Base-by-base conservation (phyloP, 2,329 filamentous ascomycete genomes). In the Xylariaceae sp. region DNA sequence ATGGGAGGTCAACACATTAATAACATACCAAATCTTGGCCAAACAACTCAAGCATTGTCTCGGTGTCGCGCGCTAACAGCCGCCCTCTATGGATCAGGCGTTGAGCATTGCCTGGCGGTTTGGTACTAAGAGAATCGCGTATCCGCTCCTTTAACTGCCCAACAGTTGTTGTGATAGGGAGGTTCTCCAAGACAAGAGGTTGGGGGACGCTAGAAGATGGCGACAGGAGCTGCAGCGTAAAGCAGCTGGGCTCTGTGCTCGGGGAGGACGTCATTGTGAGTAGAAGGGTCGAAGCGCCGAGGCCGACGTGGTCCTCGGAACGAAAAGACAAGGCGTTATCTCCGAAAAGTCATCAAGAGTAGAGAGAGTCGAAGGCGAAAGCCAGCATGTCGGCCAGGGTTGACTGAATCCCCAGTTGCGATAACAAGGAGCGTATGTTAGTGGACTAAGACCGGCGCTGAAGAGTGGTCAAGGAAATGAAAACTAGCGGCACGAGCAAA, bases 61-160 rank as follows among this genome's bases (percentile, higher is more conserved):
- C 80, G 10, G 70, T 69, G 36, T 84, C 80, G 47, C 76, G 76
- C 29, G 72, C 66, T 45, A 86, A 69, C 44, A 83, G 73, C 34
- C 81, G 77, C 1, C 83, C 83, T 40, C 79, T 74, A 62, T 85
- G 77, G 36, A 86, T 86, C 54, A 86, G 69, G 40, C 83, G 75
- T 65, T 85, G 80, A 32, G 77, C 74, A 32, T 81, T 75, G 55
- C 82, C 75, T 15, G 74, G 61, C 3, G 81, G 81, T 48, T 74
- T 77, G 42, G 76, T 66, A 21, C 74, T 69, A 40, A 85, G 65
- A 3, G 67, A 64, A 61, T 81, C 73, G 30, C 80, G 78, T 54
- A 86, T 83, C 64, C 72, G 79, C 41, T 77, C 76, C 65, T 85
- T 85, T 32, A 86, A 69, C 65, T 83, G 71, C 52, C 74, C 75